phyloP scores from a whole-genome alignment of 1,284 basidiomycete species.

The Boletus smithii region DNA sequence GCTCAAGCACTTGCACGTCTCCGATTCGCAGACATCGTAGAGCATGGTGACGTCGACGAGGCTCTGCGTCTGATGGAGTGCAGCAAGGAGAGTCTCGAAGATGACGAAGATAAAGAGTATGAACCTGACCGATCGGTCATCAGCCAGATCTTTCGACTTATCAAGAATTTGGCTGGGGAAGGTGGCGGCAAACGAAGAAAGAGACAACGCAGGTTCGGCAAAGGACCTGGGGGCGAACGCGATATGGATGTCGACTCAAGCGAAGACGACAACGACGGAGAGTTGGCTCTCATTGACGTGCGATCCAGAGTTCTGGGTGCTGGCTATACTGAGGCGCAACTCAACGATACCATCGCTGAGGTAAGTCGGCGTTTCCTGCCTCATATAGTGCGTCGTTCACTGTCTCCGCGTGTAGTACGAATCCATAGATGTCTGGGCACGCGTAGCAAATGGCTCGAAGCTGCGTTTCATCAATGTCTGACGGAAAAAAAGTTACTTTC shows the following conservation, averaged over 20 bases:
- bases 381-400: conserved; percentile 8
- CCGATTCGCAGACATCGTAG: conserved; percentile 78
- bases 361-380: conserved; percentile 44
- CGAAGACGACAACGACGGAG: conserved; percentile 58
- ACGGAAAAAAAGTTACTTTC: background rate
- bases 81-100: conserved; percentile 86
- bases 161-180: conserved; percentile 75
- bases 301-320: conserved; percentile 78
- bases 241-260: conserved; percentile 65
- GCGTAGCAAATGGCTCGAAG: conserved; percentile 74
- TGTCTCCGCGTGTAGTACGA: conserved; percentile 62
- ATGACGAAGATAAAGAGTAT: conserved; percentile 68
- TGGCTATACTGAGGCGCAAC: conserved; percentile 87
- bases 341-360: conserved; percentile 79
- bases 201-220: conserved; percentile 54
- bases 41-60: conserved; percentile 91
- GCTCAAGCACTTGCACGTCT: conserved; percentile 93
- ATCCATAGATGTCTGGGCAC: conserved; percentile 70
- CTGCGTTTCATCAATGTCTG: conserved; percentile 52
- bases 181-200: conserved; percentile 39
- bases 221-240: conserved; percentile 62
- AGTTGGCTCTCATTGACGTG: conserved; percentile 79
- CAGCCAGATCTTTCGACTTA: conserved; percentile 84
- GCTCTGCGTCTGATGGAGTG: conserved; percentile 96
- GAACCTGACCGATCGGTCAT: conserved; percentile 76